A percentile compares a stretch with the other conserved stretches of the same genome.
These are phyloP conservation scores for Nakazawaea siamensis DNA, from an alignment of 805 yeast species.

Conservation along the genomic window DNA sequence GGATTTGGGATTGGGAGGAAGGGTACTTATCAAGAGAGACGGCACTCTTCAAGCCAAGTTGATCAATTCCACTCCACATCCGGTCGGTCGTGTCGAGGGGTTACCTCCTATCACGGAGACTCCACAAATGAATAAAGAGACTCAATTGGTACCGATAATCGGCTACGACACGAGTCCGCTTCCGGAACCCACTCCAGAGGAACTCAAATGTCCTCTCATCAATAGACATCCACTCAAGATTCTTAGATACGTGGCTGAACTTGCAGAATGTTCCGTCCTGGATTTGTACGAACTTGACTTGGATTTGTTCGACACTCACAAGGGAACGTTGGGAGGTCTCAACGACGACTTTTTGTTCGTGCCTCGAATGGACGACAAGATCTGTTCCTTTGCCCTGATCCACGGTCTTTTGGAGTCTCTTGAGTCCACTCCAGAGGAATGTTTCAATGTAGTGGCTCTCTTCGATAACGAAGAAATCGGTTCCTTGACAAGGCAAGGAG, in stretches of 20 bases:
- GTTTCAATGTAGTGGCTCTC: conserved; percentile 53
- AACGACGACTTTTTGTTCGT: conserved; percentile 69
- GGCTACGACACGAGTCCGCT: conserved; percentile 40
- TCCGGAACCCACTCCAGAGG: conserved; percentile 47
- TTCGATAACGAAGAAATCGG: conserved; percentile 85
- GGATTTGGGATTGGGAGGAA: conserved; percentile 80
- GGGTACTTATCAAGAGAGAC: conserved; percentile 44
- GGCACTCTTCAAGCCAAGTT: conserved; percentile 32
- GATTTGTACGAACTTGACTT: conserved; percentile 66
- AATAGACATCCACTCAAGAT: conserved; percentile 62
- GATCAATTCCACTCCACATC: conserved; percentile 53
- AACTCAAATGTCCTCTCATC: conserved; percentile 52
- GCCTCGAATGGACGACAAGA: conserved; percentile 80
- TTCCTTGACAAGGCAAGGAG: conserved; percentile 73
- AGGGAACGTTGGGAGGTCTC: conserved; percentile 71
- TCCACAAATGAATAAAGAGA: conserved; percentile 59
- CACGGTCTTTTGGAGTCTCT: conserved; percentile 40
- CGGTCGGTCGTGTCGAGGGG: conserved; percentile 75
- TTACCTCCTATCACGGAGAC: conserved; percentile 84
- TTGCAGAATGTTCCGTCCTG: conserved; percentile 48
- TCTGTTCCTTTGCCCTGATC: conserved; percentile 70
- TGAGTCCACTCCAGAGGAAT: conserved; percentile 17
- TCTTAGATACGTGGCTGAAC: conserved; percentile 58
- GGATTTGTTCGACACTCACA: conserved; percentile 76
- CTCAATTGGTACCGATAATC: conserved; percentile 69